Percentiles rank a stretch among this genome's conserved stretches.
These are phyloP conservation scores for Pogostemon cablin DNA, from an alignment of 257 asterid genomes.

Conservation along the genomic window DNA sequence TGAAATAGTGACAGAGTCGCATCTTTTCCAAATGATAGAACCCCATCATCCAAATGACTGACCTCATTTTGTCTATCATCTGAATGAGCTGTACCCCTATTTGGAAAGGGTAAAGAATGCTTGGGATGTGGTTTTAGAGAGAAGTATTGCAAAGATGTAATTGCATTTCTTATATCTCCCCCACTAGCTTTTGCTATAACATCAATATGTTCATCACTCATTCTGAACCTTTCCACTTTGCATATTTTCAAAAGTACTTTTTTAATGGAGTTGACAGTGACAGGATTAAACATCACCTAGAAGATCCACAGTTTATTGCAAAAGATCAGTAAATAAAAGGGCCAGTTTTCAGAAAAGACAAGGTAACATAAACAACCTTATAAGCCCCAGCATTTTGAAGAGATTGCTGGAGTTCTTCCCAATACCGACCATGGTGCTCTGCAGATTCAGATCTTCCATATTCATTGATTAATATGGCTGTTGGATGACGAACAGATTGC, in stretches of 20 bases:
- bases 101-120: conserved; percentile 41
- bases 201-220: conserved; percentile 69
- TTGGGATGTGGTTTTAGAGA: conserved; percentile 56
- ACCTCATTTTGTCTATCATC: conserved; percentile 39
- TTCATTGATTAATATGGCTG: conserved; percentile 80
- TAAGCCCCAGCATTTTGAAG: conserved; percentile 85
- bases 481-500: conserved; percentile 76
- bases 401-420: conserved; percentile 83
- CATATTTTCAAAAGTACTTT: conserved; percentile 67
- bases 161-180: conserved; percentile 92
- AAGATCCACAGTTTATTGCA: conserved; percentile 30
- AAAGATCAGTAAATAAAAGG: conserved; percentile 27
- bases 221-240: conserved; percentile 61
- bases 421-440: conserved; percentile 61
- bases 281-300: conserved; percentile 84
- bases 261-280: conserved; percentile 74
- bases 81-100: conserved; percentile 31
- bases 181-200: conserved; percentile 78
- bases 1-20: conserved; percentile 83
- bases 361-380: conserved; percentile 69
- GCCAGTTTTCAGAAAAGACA: conserved; percentile 15
- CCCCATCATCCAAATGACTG: conserved; percentile 40
- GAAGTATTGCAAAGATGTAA: conserved; percentile 83
- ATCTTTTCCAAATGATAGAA: conserved; percentile 83
- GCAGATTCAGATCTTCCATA: conserved; percentile 66